Evolutionary conservation across 1,284 basidiomycete genomes (phyloP), one percentile per base, ranked within the genome.

Genomic region (Puccinia brachypodii): DNA sequence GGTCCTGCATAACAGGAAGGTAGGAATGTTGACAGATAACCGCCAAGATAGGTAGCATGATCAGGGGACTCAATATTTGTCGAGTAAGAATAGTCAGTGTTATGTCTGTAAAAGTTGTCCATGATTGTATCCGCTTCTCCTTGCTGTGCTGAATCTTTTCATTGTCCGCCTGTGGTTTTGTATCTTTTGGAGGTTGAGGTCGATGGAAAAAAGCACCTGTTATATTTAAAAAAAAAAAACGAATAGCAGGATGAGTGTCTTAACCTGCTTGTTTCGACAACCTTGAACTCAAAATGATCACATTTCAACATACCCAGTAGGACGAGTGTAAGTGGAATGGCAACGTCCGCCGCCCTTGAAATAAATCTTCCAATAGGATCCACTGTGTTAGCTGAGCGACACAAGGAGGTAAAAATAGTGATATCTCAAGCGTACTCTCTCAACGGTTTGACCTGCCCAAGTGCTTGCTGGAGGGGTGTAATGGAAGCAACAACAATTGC

Each of bases 251-350:
- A 36, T 72, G 8, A 33, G 44, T 71, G 47, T 36, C 31, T 66
- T 25, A 25, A 50, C 1, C 44, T 47, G 28, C 42, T 14, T 50
- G 44, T 53, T 62, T 25, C 8, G 16, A 25, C 8, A 53, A n/a
- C 6, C 25, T 8, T 0, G 16, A 62, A 25, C 2, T 38, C n/a
- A 40, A 50, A 31, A 33, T 50, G n/a, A n/a, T n/a, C 16, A 68
- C 22, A 6, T 44, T 47, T 28, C 14, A 2, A 44, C 79, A 40
- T n/a, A 81, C 88, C 88, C 42, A 88, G 85, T 58, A 87, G 87
- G 19, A 88, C 85, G 82, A 88, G 86, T 31, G 88, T 88, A 60
- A 88, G 84, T 0, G 88, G 88, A 33, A 88, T 87, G 19, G 87
- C 87, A 83, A 87, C 88, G 2, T 85, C 85, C 14, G 87, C 88